Evolutionary conservation across 371 early-diverging fungal genomes (phyloP).

Genomic region (Sporodiniella umbellata): DNA sequence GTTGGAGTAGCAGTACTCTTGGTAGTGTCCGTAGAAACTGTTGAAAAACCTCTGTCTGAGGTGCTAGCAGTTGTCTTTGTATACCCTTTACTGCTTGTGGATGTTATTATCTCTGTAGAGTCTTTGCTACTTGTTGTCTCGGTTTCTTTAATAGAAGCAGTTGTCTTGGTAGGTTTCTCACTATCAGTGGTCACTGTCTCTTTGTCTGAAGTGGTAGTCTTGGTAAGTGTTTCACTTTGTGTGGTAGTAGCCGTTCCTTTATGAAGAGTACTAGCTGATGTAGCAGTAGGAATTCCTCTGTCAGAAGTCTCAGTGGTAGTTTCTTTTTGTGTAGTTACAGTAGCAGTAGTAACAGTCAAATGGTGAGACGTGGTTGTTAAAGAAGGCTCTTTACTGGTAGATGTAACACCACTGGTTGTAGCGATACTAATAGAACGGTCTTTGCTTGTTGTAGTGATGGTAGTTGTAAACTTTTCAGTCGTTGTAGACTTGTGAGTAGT

Average conservation of each 20-base stretch:
- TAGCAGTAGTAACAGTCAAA: no score
- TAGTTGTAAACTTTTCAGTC: background rate
- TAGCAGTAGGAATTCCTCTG: no score
- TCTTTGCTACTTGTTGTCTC: background rate
- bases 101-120: background rate
- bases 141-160: background rate
- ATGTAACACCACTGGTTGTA: background rate
- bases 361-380: background rate
- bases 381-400: background rate
- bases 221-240: background rate
- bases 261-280: no score
- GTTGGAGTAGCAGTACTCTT: background rate
- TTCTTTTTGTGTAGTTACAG: no score
- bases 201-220: background rate
- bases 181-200: background rate
- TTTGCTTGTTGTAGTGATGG: no score
- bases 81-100: background rate
- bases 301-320: no score
- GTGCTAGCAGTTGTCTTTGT: background rate
- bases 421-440: no score
- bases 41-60: background rate
- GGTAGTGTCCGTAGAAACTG: background rate
- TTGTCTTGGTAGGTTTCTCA: background rate
- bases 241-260: background rate
- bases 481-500: background rate